phyloP scores from a whole-genome alignment of 2,329 filamentous ascomycete genomes.

The Fusarium sublunatum region DNA sequence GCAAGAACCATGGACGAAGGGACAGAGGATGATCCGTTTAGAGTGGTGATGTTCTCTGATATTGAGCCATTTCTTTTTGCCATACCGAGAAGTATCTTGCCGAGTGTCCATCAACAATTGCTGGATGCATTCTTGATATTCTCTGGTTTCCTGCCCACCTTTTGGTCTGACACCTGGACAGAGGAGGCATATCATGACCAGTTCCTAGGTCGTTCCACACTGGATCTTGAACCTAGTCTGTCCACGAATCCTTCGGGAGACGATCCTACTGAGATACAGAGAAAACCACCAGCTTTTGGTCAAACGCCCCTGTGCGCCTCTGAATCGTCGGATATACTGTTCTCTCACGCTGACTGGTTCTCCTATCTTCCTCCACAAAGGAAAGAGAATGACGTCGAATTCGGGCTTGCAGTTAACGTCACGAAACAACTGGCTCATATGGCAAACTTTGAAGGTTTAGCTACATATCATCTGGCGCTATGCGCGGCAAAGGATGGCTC shows the following conservation, averaged over 20 bases:
- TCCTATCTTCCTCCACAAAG: slow-evolving; percentile 50
- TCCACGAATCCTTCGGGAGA: not conserved
- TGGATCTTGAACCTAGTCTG: slow-evolving; percentile 5
- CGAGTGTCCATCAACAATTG: slow-evolving; percentile 58
- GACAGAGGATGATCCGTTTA: slow-evolving; percentile 82
- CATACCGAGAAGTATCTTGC: slow-evolving; percentile 55
- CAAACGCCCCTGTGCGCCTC: slow-evolving; percentile 47
- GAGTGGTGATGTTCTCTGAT: slow-evolving; percentile 84
- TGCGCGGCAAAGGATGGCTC: slow-evolving; percentile 66
- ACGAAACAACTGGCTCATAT: slow-evolving; percentile 69
- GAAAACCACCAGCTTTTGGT: slow-evolving; percentile 47
- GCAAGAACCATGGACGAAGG: slow-evolving; percentile 80
- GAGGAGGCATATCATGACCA: slow-evolving; percentile 49
- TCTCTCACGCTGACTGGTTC: slow-evolving; percentile 61
- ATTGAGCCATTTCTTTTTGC: slow-evolving; percentile 71
- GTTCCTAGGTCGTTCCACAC: slow-evolving; percentile 37
- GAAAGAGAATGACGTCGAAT: slow-evolving; percentile 44
- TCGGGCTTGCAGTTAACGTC: slow-evolving; percentile 63
- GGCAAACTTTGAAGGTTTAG: slow-evolving; percentile 56
- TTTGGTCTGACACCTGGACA: slow-evolving; percentile 45
- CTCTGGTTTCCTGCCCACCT: slow-evolving; percentile 68
- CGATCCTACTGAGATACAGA: slow-evolving; percentile 37
- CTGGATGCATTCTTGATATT: slow-evolving; percentile 79
- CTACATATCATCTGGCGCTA: slow-evolving; percentile 77
- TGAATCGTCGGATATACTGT: slow-evolving; percentile 64